Conservation (phyloP, 2,329 filamentous ascomycete species). For the Beauveria brongniartii region DNA sequence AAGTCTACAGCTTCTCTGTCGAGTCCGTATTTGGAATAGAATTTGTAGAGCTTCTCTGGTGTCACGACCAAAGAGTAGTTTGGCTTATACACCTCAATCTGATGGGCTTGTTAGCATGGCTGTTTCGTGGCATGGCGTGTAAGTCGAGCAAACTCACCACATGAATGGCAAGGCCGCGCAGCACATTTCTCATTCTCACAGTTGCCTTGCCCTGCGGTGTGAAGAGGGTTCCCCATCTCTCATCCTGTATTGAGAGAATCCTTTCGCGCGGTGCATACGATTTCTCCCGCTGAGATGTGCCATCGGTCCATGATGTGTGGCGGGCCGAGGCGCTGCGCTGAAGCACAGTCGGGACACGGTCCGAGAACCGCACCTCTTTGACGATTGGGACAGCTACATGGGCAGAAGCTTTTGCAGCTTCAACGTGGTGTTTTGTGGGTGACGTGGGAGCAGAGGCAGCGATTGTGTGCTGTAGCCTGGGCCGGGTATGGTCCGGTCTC, state of each 20-base stretch:
- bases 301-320: not conserved
- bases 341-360: not conserved
- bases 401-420: not conserved
- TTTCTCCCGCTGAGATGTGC: not conserved
- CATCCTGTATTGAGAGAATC: slow-evolving; percentile 45
- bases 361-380: slow-evolving; percentile 10
- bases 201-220: slow-evolving; percentile 60
- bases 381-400: not conserved
- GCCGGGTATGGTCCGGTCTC: not conserved
- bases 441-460: slow-evolving; percentile 1
- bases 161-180: slow-evolving; percentile 65
- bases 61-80: slow-evolving; percentile 53
- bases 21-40: slow-evolving; percentile 61
- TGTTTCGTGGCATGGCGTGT: too few species aligned
- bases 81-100: slow-evolving; percentile 27
- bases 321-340: not conserved
- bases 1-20: slow-evolving; percentile 62
- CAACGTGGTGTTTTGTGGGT: not conserved
- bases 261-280: not conserved
- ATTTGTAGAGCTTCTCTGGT: slow-evolving; percentile 64
- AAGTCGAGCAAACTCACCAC: slow-evolving; percentile 44
- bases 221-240: slow-evolving; percentile 71
- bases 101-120: not conserved
- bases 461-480: not conserved
- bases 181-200: slow-evolving; percentile 57